Base-by-base conservation (phyloP, 306 rosid species). In the Gastrolobium villosum region DNA sequence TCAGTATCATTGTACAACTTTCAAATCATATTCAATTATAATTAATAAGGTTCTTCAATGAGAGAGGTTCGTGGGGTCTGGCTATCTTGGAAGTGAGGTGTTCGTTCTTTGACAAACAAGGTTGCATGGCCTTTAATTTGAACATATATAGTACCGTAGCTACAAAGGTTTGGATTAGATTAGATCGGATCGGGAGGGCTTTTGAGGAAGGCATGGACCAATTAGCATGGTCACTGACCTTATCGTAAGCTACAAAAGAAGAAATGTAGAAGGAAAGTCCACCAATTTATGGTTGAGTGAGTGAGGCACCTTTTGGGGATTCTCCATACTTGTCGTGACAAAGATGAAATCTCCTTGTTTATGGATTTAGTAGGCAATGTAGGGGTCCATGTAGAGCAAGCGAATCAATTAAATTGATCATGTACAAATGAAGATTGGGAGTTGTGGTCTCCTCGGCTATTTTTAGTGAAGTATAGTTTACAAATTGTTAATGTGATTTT, bases 321-420 rank as follows among this genome's bases (percentile, higher is more conserved):
- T 54, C 86, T 68, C 61, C 79, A 76, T 63, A 63, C 67, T 55
- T 63, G 74, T 65, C 36, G 74, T 78, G 84, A 73, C 53, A 78
- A 70, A 61, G 44, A 37, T 72, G 79, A 75, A 81, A 65, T 69
- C 74, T 76, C 65, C 50, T 84, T 84, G 82, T 81, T 56, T 8
- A 10, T 49, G 65, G 74, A 82, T 69, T 36, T 55, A 43, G 44
- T 70, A 54, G 78, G 78, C 90, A 84, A 44, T 66, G 90, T 78
- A 79, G 76, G 89, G 93, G 79, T 82, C 96, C 92, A 77, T 78
- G 37, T 55, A 43, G 45, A 70, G 67, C 79, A 77, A 41, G 48
- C 48, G 65, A 63, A 79, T 81, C 76, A 61, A 64, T 62, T 31
- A 31, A 64, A 40, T 14, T 32, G 75, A 66, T 46, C 43, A 3